Percentiles rank a stretch among this genome's conserved stretches.
Conservation (phyloP, 192 early-diverging fungal genomes). For the Glomus cerebriforme region DNA sequence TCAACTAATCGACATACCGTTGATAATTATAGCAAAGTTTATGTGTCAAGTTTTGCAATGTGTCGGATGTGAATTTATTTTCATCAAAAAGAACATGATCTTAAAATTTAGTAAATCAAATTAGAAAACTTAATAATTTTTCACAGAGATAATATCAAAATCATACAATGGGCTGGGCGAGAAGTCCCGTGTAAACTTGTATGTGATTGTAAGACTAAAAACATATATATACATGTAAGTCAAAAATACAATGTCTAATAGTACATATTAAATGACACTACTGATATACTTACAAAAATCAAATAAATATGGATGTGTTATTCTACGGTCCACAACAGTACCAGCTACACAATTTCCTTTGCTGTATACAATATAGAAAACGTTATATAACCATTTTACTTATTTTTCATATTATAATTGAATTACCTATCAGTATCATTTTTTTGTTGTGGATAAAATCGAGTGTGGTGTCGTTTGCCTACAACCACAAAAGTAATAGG, state of each 20-base stretch:
- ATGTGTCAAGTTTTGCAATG: slow-evolving; percentile 87
- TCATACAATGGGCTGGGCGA: slow-evolving; percentile 74
- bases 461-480: slow-evolving; percentile 83
- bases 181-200: slow-evolving; percentile 93
- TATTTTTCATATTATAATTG: background rate
- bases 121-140: background rate
- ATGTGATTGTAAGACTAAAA: slow-evolving; percentile 77
- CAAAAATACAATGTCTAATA: background rate
- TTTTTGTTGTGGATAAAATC: slow-evolving; percentile 69
- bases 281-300: slow-evolving; percentile 55
- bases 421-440: slow-evolving; percentile 59
- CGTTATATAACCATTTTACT: background rate
- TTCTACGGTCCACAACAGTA: slow-evolving; percentile 66
- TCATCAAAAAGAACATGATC: slow-evolving; percentile 89
- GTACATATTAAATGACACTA: background rate
- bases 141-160: no score
- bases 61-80: slow-evolving; percentile 77
- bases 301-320: slow-evolving; percentile 71
- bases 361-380: slow-evolving; percentile 23
- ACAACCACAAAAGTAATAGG: slow-evolving; percentile 77
- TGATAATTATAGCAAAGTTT: slow-evolving; percentile 90
- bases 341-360: slow-evolving; percentile 80
- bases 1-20: slow-evolving; percentile 34
- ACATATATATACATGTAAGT: background rate
- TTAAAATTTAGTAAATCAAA: slow-evolving; percentile 32